Percentiles rank a stretch among this genome's conserved stretches.
Conservation (phyloP, 2,329 filamentous ascomycete species). For the Cladophialophora psammophila region DNA sequence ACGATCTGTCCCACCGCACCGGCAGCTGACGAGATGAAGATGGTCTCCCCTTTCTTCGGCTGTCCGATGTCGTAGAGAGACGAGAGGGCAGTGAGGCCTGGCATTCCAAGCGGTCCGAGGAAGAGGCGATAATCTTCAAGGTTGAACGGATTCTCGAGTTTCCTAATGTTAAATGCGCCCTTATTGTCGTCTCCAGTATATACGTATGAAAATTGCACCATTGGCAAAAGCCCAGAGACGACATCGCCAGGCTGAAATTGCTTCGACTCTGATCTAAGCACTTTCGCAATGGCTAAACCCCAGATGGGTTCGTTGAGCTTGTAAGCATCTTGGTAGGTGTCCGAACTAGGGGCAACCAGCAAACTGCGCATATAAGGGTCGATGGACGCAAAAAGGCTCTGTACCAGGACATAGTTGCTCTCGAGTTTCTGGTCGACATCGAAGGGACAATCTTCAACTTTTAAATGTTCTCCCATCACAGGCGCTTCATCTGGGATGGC, state of each 20-base stretch:
- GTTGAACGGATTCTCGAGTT: conserved; percentile 75
- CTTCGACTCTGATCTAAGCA: too few relatives aligned
- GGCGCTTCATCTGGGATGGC: not conserved
- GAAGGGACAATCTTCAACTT: not conserved
- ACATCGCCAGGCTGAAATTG: too few relatives aligned
- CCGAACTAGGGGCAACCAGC: too few relatives aligned
- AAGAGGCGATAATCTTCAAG: too few relatives aligned
- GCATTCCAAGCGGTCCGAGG: too few relatives aligned
- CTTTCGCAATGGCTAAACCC: too few relatives aligned
- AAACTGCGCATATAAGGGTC: conserved; percentile 8
- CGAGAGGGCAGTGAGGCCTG: conserved; percentile 76
- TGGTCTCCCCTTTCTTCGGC: conserved; percentile 78
- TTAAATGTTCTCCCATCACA: not conserved
- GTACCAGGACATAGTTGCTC: not conserved
- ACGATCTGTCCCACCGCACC: conserved; percentile 84
- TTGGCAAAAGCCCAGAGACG: too few relatives aligned
- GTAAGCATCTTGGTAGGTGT: not conserved
- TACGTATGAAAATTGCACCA: too few relatives aligned
- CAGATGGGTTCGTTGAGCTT: not conserved
- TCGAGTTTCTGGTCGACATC: not conserved
- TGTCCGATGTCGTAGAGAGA: conserved; percentile 76
- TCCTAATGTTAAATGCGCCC: too few relatives aligned
- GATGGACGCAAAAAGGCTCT: not conserved
- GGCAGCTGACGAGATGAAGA: conserved; percentile 80
- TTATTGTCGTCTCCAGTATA: too few relatives aligned